Conservation (phyloP, 768 basidiomycete genomes). For the Phylloporus arenicola region DNA sequence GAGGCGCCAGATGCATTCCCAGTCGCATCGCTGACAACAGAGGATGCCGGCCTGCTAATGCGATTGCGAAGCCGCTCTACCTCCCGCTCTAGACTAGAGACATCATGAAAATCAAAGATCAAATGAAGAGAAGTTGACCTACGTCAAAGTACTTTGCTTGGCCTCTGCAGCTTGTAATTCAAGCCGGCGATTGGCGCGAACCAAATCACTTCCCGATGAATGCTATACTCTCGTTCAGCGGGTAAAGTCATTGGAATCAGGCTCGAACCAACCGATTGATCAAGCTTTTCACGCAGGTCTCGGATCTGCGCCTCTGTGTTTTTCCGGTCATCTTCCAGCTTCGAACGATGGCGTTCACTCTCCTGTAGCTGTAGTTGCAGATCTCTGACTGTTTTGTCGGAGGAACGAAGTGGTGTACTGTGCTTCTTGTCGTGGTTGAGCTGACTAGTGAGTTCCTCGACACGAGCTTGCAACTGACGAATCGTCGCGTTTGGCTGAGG, state of each 20-base stretch:
- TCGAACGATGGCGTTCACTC: conserved; percentile 53
- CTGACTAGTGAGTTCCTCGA: conserved; percentile 61
- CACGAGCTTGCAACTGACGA: conserved; percentile 59
- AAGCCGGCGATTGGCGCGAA: conserved; percentile 66
- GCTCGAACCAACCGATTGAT: conserved; percentile 48
- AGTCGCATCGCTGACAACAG: conserved; percentile 23
- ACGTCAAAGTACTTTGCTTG: conserved; percentile 68
- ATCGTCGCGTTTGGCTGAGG: conserved; percentile 52
- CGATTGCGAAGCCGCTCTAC: conserved; percentile 65
- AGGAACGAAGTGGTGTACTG: conserved; percentile 32
- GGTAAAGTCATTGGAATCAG: not conserved
- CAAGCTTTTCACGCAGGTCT: conserved; percentile 53
- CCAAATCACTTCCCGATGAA: conserved; percentile 62
- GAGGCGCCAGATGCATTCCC: conserved; percentile 15
- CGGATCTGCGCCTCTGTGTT: conserved; percentile 54
- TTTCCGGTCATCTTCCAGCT: conserved; percentile 63
- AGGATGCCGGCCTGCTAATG: conserved; percentile 53
- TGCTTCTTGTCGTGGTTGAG: conserved; percentile 41
- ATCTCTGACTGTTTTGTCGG: conserved; percentile 48
- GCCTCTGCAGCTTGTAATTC: conserved; percentile 73
- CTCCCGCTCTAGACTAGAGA: conserved; percentile 53
- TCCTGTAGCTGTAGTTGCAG: conserved; percentile 52
- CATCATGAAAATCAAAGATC: conserved; percentile 2
- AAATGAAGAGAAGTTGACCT: conserved; percentile 19
- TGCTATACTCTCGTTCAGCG: conserved; percentile 41